A percentile compares a stretch with the other conserved stretches of the same genome.
These are phyloP conservation scores for Torulaspora franciscae DNA, from an alignment of 805 yeast genomes.

Conservation along the genomic window DNA sequence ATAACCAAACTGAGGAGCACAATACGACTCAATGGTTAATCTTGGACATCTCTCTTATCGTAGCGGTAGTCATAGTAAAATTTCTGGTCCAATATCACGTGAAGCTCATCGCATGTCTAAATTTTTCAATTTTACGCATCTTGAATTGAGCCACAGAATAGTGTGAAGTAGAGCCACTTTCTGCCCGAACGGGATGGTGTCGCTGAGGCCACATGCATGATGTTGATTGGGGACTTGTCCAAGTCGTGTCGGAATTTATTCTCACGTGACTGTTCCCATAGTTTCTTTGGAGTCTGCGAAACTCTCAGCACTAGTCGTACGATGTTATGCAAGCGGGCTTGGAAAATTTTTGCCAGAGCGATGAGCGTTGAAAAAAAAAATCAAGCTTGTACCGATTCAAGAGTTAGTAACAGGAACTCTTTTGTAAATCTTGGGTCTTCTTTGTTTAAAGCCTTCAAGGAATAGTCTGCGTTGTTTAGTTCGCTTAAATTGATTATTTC, in stretches of 20 bases:
- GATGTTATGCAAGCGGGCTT: conserved; percentile 17
- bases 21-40: not conserved
- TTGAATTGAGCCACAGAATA: not conserved
- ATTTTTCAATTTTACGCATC: too few species aligned
- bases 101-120: not conserved
- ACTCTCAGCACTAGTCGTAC: conserved; percentile 16
- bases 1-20: not conserved
- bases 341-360: conserved; percentile 9
- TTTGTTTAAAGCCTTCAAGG: conserved; percentile 25
- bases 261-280: conserved; percentile 4
- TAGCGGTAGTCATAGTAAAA: not conserved
- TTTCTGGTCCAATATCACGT: not conserved
- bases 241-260: too few species aligned
- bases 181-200: not conserved
- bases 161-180: not conserved
- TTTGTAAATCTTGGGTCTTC: not conserved
- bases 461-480: conserved; percentile 37
- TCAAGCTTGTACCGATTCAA: not conserved
- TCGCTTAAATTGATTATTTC: conserved; percentile 38
- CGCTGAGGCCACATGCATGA: not conserved
- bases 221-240: too few species aligned
- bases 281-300: conserved; percentile 13
- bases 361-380: conserved; percentile 6
- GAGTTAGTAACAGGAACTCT: too few species aligned
- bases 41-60: not conserved